Conservation (phyloP, 2,329 filamentous ascomycete genomes). For the Fusarium sp. region DNA sequence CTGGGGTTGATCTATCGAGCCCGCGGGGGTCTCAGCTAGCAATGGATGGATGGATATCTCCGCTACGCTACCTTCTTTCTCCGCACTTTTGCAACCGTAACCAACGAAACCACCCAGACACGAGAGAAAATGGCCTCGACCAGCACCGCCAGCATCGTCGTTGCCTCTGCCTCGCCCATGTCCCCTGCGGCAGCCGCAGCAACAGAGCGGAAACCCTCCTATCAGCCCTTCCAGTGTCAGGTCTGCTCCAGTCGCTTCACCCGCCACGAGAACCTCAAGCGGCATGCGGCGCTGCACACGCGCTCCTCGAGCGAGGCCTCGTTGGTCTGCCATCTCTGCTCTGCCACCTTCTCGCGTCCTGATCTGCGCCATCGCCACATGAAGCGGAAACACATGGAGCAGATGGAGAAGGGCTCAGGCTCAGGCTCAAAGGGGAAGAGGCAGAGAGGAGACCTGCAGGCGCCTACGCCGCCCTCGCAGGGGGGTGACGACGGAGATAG, state of each 20-base stretch:
- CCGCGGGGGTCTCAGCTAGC: no score
- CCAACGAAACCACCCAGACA: not conserved
- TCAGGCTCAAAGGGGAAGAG: not conserved
- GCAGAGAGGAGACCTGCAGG: conserved; percentile 6
- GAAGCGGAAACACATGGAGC: conserved; percentile 54
- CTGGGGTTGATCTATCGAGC: no score
- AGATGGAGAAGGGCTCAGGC: not conserved
- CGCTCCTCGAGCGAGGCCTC: conserved; percentile 46
- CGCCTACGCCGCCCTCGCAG: conserved; percentile 17
- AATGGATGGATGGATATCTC: no score
- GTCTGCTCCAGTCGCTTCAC: conserved; percentile 49
- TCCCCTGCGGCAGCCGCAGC: not conserved
- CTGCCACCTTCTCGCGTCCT: conserved; percentile 54
- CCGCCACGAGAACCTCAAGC: conserved; percentile 47
- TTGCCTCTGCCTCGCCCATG: not conserved
- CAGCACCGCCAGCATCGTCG: conserved; percentile 1
- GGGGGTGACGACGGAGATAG: not conserved
- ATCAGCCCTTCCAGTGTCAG: conserved; percentile 55
- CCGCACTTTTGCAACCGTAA: not conserved
- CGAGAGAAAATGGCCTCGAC: conserved; percentile 8
- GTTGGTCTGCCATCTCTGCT: conserved; percentile 52
- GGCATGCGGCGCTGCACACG: conserved; percentile 54
- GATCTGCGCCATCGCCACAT: conserved; percentile 56
- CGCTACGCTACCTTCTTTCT: no score
- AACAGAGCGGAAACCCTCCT: conserved; percentile 4